A percentile compares a stretch with the other conserved stretches of the same genome.
Conservation (phyloP, 768 basidiomycete species). For the Termitomyces titanicus region DNA sequence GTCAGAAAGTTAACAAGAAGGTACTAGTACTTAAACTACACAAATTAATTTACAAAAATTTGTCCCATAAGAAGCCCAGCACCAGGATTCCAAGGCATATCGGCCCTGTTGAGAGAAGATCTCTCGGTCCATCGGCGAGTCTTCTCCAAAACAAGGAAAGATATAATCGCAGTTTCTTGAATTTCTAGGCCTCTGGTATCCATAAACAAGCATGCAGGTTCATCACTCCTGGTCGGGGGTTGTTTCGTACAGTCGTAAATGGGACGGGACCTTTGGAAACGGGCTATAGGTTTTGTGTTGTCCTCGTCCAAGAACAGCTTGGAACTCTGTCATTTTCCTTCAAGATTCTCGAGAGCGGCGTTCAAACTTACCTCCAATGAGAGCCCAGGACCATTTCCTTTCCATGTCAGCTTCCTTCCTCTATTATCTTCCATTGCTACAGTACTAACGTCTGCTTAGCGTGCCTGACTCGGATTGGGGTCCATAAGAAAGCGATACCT, state of each 20-base stretch:
- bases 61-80: too few species aligned
- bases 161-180: constrained; percentile 33
- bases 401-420: constrained; percentile 38
- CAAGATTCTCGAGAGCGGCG: background rate
- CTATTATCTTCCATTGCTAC: constrained; percentile 30
- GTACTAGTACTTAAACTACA: too few species aligned
- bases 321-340: background rate
- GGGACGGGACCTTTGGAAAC: constrained; percentile 27
- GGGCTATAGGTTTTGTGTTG: constrained; percentile 31
- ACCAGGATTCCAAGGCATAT: too few species aligned
- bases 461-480: background rate
- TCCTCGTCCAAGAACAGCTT: constrained; percentile 35
- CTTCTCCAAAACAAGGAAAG: constrained; percentile 41
- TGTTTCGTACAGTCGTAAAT: constrained; percentile 15
- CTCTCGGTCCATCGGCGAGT: constrained; percentile 21
- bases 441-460: constrained; percentile 22
- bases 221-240: constrained; percentile 14
- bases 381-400: constrained; percentile 32
- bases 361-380: constrained; percentile 27
- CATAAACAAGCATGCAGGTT: constrained; percentile 30
- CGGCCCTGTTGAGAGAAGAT: background rate
- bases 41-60: too few species aligned
- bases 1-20: too few species aligned
- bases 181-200: constrained; percentile 30
- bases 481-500: constrained; percentile 13